Conservation (phyloP, 306 rosid species). For the Acacia confusa region DNA sequence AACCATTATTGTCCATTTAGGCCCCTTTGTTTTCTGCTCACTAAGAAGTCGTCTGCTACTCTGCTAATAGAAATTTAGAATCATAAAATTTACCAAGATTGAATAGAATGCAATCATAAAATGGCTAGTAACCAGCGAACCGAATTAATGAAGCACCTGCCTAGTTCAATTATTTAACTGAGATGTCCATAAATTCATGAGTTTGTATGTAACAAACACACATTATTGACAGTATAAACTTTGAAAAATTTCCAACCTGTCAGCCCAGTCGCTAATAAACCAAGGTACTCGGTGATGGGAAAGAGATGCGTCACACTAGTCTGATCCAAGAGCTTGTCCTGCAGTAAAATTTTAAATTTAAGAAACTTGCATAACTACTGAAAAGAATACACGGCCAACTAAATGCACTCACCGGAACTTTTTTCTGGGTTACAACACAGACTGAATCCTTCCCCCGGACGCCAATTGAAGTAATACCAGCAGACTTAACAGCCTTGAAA, state of each 20-base stretch:
- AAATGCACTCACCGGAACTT: constrained; percentile 23
- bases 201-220: not conserved
- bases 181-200: not conserved
- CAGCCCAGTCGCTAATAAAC: constrained; percentile 79
- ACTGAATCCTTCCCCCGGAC: constrained; percentile 74
- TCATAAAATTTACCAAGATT: not conserved
- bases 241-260: constrained; percentile 35
- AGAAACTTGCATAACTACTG: not conserved
- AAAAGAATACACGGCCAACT: not conserved
- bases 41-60: not conserved
- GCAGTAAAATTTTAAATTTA: constrained; percentile 7
- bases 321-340: constrained; percentile 79
- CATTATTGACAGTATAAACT: not conserved
- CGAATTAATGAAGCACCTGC: not conserved
- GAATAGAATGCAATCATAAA: not conserved
- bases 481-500: constrained; percentile 73
- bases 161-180: not conserved
- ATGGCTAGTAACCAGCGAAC: not conserved
- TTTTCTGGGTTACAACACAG: constrained; percentile 59
- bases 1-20: not conserved
- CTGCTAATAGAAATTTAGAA: not conserved
- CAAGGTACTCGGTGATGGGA: constrained; percentile 66
- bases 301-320: constrained; percentile 70
- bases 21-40: not conserved
- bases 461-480: constrained; percentile 61